Evolutionary conservation across 768 basidiomycete species (phyloP).

Genomic region (Lactifluus rugatus): DNA sequence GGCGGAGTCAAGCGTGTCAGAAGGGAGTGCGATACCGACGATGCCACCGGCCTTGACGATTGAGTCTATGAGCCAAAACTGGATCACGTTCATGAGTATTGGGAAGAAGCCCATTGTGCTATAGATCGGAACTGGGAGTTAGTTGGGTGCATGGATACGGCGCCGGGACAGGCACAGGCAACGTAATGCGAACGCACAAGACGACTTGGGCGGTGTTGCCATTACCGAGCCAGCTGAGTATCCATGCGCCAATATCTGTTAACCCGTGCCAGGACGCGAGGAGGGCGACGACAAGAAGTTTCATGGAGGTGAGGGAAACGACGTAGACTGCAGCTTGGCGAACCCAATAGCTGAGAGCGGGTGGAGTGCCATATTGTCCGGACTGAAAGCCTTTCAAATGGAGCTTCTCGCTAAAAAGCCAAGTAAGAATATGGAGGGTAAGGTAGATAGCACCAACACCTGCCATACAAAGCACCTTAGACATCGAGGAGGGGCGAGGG

Average conservation of each 20-base stretch:
- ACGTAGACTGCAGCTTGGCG: slow-evolving; percentile 80
- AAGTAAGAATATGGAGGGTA: slow-evolving; percentile 53
- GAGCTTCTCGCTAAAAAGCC: slow-evolving; percentile 52
- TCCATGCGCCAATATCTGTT: slow-evolving; percentile 73
- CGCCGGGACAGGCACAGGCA: neutral
- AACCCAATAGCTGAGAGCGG: slow-evolving; percentile 59
- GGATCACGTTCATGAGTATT: slow-evolving; percentile 76
- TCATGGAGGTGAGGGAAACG: slow-evolving; percentile 75
- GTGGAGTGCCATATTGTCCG: slow-evolving; percentile 84
- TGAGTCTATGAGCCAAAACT: slow-evolving; percentile 94
- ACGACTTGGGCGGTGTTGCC: slow-evolving; percentile 66
- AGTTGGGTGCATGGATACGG: neutral
- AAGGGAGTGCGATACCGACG: slow-evolving; percentile 31
- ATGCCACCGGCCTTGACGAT: slow-evolving; percentile 69
- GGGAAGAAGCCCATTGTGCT: slow-evolving; percentile 92
- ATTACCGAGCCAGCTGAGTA: slow-evolving; percentile 66
- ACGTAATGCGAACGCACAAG: slow-evolving; percentile 45
- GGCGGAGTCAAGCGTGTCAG: slow-evolving; percentile 31
- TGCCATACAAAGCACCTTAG: slow-evolving; percentile 24
- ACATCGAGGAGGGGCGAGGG: neutral
- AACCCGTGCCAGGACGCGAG: slow-evolving; percentile 64
- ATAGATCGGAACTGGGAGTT: neutral
- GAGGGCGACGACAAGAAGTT: slow-evolving; percentile 73
- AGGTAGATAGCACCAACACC: slow-evolving; percentile 80
- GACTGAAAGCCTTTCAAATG: slow-evolving; percentile 70